Conservation (phyloP, 2,329 filamentous ascomycete species). For the Alternaria triticina region DNA sequence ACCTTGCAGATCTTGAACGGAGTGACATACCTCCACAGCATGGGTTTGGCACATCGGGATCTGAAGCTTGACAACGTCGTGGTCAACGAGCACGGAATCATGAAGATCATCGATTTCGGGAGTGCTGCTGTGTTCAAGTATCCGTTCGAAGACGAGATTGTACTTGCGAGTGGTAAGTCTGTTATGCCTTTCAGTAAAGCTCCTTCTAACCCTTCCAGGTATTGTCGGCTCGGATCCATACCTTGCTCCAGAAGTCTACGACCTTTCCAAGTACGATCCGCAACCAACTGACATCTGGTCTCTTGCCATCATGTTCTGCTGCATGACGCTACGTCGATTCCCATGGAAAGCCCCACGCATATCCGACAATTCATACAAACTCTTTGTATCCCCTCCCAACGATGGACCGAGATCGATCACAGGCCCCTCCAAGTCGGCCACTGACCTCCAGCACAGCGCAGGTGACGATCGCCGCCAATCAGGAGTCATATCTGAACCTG, state of each 20-base stretch:
- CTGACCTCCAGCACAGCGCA: conserved; percentile 47
- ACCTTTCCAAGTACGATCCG: conserved; percentile 90
- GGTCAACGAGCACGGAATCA: conserved; percentile 93
- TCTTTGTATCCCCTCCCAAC: conserved; percentile 86
- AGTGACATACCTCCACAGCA: conserved; percentile 91
- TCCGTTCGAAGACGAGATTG: conserved; percentile 90
- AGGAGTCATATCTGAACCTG: conserved; percentile 48
- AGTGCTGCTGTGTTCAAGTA: conserved; percentile 97
- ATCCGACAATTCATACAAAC: conserved; percentile 91
- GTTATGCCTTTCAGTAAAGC: not conserved
- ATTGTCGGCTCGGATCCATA: conserved; percentile 93
- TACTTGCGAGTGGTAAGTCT: conserved; percentile 76
- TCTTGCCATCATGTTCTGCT: conserved; percentile 97
- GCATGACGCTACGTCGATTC: conserved; percentile 94
- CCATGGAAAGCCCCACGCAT: conserved; percentile 95
- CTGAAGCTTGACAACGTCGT: conserved; percentile 98
- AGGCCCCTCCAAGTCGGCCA: conserved; percentile 38
- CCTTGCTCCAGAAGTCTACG: conserved; percentile 94
- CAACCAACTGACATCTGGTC: conserved; percentile 97
- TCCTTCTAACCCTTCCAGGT: conserved; percentile 54
- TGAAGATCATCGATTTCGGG: conserved; percentile 99
- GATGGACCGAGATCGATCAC: conserved; percentile 44
- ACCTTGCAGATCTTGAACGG: conserved; percentile 95
- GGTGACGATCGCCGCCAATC: conserved; percentile 32
- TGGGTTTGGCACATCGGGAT: conserved; percentile 93